phyloP scores from a whole-genome alignment of 768 basidiomycete genomes.

The Lepiota subincarnata region DNA sequence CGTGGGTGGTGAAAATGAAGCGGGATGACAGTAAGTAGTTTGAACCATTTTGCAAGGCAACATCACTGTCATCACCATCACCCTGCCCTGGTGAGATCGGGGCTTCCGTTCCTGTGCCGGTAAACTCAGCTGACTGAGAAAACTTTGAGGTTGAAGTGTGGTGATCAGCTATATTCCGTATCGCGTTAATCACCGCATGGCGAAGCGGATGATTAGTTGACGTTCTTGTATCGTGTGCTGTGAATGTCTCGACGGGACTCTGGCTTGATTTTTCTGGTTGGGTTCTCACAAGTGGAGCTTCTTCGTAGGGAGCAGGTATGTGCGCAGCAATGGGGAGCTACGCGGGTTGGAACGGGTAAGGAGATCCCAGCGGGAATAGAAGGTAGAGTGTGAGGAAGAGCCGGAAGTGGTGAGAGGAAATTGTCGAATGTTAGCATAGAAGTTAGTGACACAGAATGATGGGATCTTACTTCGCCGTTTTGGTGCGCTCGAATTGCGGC shows the following conservation, averaged over 20 bases:
- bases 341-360: background rate
- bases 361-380: background rate
- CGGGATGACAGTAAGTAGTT: slow-evolving; percentile 87
- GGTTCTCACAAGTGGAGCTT: slow-evolving; percentile 16
- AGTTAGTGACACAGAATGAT: background rate
- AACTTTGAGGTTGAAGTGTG: slow-evolving; percentile 27
- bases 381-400: background rate
- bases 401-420: slow-evolving; percentile 3
- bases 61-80: slow-evolving; percentile 5
- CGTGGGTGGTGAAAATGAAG: slow-evolving; percentile 87
- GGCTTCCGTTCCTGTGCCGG: slow-evolving; percentile 1
- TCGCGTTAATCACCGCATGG: slow-evolving; percentile 78
- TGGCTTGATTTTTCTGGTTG: slow-evolving; percentile 7
- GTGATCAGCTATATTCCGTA: slow-evolving; percentile 61
- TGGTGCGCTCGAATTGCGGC: slow-evolving; percentile 44
- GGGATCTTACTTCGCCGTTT: slow-evolving; percentile 54
- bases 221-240: slow-evolving; percentile 66
- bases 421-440: slow-evolving; percentile 1
- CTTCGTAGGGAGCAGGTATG: slow-evolving; percentile 52
- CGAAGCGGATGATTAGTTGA: slow-evolving; percentile 74
- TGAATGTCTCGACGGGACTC: slow-evolving; percentile 31
- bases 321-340: slow-evolving; percentile 76
- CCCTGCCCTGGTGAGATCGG: slow-evolving; percentile 7
- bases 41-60: slow-evolving; percentile 49
- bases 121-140: background rate